phyloP scores from a whole-genome alignment of 202 grass and related monocot species.

The Cymbopogon flexuosus region DNA sequence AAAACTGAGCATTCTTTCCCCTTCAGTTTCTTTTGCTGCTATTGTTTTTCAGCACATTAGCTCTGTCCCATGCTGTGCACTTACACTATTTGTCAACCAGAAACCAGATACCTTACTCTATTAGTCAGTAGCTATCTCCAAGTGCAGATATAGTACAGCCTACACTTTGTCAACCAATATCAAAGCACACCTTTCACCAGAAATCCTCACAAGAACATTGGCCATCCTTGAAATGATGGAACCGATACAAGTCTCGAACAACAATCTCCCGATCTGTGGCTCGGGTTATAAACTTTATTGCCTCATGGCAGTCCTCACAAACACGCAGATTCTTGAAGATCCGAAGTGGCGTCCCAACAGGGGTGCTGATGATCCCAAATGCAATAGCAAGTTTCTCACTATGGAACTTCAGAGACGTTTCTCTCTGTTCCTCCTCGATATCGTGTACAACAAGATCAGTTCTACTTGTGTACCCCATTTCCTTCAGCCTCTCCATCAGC shows the following conservation, averaged over 20 bases:
- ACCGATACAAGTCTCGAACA: slow-evolving; percentile 48
- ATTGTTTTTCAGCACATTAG: background rate
- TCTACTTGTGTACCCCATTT: slow-evolving; percentile 52
- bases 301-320: slow-evolving; percentile 58
- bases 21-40: background rate
- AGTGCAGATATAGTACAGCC: background rate
- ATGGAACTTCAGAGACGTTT: slow-evolving; percentile 49
- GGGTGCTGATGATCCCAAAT: slow-evolving; percentile 56
- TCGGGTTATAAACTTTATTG: slow-evolving; percentile 44
- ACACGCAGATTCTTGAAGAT: slow-evolving; percentile 67
- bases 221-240: slow-evolving; percentile 53
- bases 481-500: slow-evolving; percentile 48
- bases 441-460: slow-evolving; percentile 55
- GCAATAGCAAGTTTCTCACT: slow-evolving; percentile 60
- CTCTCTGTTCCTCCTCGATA: slow-evolving; percentile 58
- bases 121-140: background rate
- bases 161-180: background rate
- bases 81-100: background rate
- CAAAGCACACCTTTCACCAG: slow-evolving; percentile 35
- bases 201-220: slow-evolving; percentile 58
- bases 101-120: too few species aligned
- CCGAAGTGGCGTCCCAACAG: slow-evolving; percentile 33
- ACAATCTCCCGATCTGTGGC: slow-evolving; percentile 36
- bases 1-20: background rate
- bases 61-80: background rate